Conservation (phyloP, 495 filamentous ascomycete species). For the Venustampulla echinocandica region DNA sequence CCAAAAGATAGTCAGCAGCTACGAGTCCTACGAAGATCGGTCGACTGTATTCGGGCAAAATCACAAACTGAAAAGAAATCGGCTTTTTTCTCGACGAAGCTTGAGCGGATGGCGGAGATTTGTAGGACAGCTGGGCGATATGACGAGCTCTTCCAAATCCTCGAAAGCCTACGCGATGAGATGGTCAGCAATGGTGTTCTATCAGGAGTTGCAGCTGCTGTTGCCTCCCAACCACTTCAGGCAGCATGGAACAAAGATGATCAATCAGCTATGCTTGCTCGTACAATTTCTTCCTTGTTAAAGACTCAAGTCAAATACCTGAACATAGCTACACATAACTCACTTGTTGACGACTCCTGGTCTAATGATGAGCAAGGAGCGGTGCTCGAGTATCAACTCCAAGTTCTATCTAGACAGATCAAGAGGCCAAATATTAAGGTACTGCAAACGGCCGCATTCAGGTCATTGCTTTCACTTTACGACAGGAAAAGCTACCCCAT, state of each 20-base stretch:
- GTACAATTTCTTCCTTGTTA: constrained; percentile 35
- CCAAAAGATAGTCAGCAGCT: constrained; percentile 35
- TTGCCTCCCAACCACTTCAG: constrained; percentile 27
- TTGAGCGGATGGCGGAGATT: constrained; percentile 32
- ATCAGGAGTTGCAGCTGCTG: constrained; percentile 25
- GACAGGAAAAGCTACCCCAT: constrained; percentile 31
- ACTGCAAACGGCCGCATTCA: constrained; percentile 7
- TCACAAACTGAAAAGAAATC: constrained; percentile 35
- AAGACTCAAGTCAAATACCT: constrained; percentile 34
- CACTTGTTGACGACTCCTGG: constrained; percentile 11
- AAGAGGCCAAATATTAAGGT: neutral
- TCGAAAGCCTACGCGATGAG: constrained; percentile 36
- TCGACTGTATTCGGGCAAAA: constrained; percentile 38
- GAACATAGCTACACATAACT: neutral
- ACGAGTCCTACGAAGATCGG: constrained; percentile 39
- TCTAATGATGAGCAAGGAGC: constrained; percentile 33
- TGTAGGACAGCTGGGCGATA: constrained; percentile 22
- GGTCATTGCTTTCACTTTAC: constrained; percentile 34
- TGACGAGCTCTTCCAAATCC: constrained; percentile 39
- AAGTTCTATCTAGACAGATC: constrained; percentile 16
- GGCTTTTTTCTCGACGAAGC: constrained; percentile 35
- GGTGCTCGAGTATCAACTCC: constrained; percentile 39
- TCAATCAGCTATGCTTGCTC: constrained; percentile 33
- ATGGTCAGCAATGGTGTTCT: constrained; percentile 39
- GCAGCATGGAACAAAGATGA: constrained; percentile 31